Percentiles rank a stretch among this genome's conserved stretches.
Evolutionary conservation across 768 basidiomycete species (phyloP).

Genomic region (Kwoniella sp.): DNA sequence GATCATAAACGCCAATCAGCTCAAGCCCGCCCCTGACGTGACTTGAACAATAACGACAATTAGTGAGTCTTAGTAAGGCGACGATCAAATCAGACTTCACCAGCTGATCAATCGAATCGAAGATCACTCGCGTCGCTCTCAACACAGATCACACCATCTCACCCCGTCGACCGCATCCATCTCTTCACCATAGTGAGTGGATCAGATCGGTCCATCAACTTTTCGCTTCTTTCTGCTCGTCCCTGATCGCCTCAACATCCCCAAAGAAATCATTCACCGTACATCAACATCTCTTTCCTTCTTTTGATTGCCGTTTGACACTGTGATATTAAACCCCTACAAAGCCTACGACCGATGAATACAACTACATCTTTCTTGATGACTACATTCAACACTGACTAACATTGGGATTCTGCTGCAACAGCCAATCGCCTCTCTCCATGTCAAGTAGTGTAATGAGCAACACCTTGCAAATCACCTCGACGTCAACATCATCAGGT

Average conservation of each 20-base stretch:
- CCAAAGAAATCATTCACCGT: neutral
- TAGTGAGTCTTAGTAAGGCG: too few relatives aligned
- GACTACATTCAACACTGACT: too few relatives aligned
- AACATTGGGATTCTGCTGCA: too few relatives aligned
- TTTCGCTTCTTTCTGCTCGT: neutral
- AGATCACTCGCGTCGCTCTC: constrained; percentile 16
- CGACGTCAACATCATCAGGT: neutral
- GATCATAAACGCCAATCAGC: neutral
- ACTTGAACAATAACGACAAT: neutral
- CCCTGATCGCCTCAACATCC: neutral
- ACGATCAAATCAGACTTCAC: constrained; percentile 3
- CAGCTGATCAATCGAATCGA: constrained; percentile 7
- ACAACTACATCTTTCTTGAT: too few relatives aligned
- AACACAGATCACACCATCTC: neutral
- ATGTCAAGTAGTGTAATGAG: constrained; percentile 22
- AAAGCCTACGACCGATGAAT: too few relatives aligned
- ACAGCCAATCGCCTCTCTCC: neutral
- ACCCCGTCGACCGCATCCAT: neutral
- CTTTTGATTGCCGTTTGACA: neutral
- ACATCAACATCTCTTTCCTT: neutral
- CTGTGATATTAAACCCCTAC: too few relatives aligned
- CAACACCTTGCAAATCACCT: constrained; percentile 3
- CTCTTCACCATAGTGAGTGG: neutral
- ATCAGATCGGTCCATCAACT: neutral
- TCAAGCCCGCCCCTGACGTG: neutral